These are phyloP conservation scores for Aureobasidium sp. DNA, from an alignment of 2,329 filamentous ascomycete species.

Conservation along the genomic window DNA sequence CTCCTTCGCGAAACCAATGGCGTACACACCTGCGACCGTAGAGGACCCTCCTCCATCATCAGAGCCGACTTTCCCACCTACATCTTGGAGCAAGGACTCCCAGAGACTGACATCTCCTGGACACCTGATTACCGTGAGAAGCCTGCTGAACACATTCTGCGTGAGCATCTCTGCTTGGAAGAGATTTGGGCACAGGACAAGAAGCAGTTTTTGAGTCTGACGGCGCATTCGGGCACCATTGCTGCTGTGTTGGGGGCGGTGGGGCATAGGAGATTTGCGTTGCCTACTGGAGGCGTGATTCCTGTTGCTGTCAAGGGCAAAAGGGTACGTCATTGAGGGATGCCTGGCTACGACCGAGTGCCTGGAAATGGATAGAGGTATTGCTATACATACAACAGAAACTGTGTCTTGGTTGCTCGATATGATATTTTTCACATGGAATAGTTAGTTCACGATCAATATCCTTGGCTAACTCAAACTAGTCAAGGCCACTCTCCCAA, in stretches of 20 bases:
- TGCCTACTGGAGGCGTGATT: conserved; percentile 44
- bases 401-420: too few relatives aligned
- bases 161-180: conserved; percentile 34
- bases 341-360: too few relatives aligned
- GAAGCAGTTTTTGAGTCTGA: conserved; percentile 44
- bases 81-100: conserved; percentile 52
- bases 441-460: too few relatives aligned
- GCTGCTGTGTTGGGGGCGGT: conserved; percentile 40
- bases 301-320: conserved; percentile 41
- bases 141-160: conserved; percentile 34
- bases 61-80: conserved; percentile 43
- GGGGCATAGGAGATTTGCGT: conserved; percentile 38
- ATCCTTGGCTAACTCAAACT: too few relatives aligned
- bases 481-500: too few relatives aligned
- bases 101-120: conserved; percentile 46
- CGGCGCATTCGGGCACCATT: conserved; percentile 52
- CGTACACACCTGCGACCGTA: conserved; percentile 59
- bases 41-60: conserved; percentile 48
- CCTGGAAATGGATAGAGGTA: too few relatives aligned
- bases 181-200: conserved; percentile 44
- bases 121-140: conserved; percentile 41
- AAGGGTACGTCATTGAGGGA: not conserved
- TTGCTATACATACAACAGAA: too few relatives aligned
- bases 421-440: too few relatives aligned
- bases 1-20: conserved; percentile 56